Evolutionary conservation across 192 early-diverging fungal genomes (phyloP), one percentile per base, ranked within the genome.

Genomic region (Coemansia sp.): DNA sequence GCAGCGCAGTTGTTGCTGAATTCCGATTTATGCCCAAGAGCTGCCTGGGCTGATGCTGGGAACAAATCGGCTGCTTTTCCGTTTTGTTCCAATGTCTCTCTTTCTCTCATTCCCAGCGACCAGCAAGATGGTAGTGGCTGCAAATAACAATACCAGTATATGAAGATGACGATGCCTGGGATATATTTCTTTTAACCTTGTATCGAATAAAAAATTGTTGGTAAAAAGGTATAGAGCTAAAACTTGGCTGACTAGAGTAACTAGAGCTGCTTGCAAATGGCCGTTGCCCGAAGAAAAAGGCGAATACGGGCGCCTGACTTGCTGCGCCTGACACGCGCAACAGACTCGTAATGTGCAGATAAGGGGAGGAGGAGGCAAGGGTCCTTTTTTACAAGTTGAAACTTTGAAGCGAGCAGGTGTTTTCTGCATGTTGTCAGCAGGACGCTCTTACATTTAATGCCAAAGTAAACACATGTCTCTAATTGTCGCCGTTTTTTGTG

Each of bases 371-470:
- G 32, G 32, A 42, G 11, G 10, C 50, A 27, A 51, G 23, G 48
- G 48, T 17, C 15, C 55, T 4, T 34, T 34, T 58, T 58, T n/a
- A 31, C 51, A 17, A 31, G 29, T 58, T 32, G 29, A 29, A 58
- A 32, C 29, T 58, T 32, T 58, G 55, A 58, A 58, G 55, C 29
- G 31, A 7, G 15, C 55, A 58, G 55, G 55, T 58, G 55, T 14
- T 58, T 12, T 32, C 55, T 58, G 55, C 55, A 58, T 58, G 14
- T 17, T 32, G 55, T 58, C 55, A 58, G 55, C 55, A 32, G 55
- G 55, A 29, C 55, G 15, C 3, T 11, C 29, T 17, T 58, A 31
- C 15, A 7, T 34, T 29, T 7, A 58, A 34, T 58, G 55, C 29
- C 31, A 58, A 31, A 29, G 11, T 31, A 58, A 58, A 57, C 55